A percentile compares a stretch with the other conserved stretches of the same genome.
These are phyloP conservation scores for Apiospora koreana DNA, from an alignment of 2,329 filamentous ascomycete species.

Conservation along the genomic window DNA sequence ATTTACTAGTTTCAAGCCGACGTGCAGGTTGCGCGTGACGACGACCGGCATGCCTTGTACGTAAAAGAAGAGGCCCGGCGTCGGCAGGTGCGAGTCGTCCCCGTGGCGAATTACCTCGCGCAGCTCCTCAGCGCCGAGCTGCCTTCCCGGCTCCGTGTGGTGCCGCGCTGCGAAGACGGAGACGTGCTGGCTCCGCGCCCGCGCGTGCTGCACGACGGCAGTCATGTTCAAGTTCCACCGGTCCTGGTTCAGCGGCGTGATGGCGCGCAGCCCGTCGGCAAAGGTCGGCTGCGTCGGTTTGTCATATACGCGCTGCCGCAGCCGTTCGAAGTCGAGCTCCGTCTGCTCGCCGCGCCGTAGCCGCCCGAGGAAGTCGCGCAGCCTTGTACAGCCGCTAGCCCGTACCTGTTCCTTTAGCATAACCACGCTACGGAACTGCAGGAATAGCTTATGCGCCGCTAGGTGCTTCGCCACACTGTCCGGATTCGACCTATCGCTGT, in stretches of 20 bases:
- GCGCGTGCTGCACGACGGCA: neutral
- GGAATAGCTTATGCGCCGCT: conserved; percentile 13
- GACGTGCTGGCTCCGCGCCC: neutral
- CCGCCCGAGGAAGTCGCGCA: conserved; percentile 13
- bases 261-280: neutral
- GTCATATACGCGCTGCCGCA: neutral
- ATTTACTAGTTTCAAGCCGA: neutral
- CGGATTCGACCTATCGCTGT: neutral
- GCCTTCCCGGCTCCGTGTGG: neutral
- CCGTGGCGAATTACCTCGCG: neutral
- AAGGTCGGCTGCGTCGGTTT: neutral
- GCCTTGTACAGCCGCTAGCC: conserved; percentile 12
- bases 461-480: conserved; percentile 14
- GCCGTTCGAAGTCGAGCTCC: neutral
- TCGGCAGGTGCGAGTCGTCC: neutral
- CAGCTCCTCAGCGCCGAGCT: too few species aligned
- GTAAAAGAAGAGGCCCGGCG: neutral
- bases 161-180: neutral
- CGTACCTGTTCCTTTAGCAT: conserved; percentile 19
- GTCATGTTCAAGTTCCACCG: neutral
- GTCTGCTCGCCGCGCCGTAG: neutral
- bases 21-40: neutral
- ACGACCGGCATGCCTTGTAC: neutral
- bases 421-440: conserved; percentile 14
- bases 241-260: neutral